phyloP scores from a whole-genome alignment of 2,329 filamentous ascomycete genomes.

The Aspergillus texensis region DNA sequence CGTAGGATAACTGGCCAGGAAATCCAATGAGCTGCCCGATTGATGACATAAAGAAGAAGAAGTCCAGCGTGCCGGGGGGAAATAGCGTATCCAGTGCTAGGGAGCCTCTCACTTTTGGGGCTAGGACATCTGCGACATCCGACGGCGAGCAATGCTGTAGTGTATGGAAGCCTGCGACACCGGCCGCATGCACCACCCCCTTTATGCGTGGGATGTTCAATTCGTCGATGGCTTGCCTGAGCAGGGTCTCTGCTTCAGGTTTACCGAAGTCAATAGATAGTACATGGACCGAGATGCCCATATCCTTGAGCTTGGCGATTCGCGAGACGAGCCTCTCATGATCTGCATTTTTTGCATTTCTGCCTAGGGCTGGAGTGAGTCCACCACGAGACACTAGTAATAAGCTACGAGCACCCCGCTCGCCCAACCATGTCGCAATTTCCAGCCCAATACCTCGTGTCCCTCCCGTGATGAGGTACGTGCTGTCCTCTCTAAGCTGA shows the following conservation, averaged over 20 bases:
- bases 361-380: neutral
- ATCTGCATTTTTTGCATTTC: neutral
- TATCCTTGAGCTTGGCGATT: too few species aligned
- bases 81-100: constrained; percentile 29
- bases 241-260: constrained; percentile 21
- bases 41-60: constrained; percentile 34
- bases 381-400: too few species aligned
- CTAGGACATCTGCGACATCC: constrained; percentile 30
- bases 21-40: constrained; percentile 36
- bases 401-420: too few species aligned
- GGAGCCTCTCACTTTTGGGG: constrained; percentile 34
- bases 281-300: constrained; percentile 23
- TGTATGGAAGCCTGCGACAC: constrained; percentile 42
- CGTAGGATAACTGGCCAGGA: constrained; percentile 35
- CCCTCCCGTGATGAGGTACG: too few species aligned
- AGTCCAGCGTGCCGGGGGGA: constrained; percentile 33
- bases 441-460: too few species aligned
- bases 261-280: constrained; percentile 41
- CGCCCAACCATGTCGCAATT: too few species aligned
- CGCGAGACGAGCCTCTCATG: too few species aligned
- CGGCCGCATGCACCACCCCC: constrained; percentile 48
- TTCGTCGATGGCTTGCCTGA: constrained; percentile 15
- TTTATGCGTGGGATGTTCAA: constrained; percentile 42
- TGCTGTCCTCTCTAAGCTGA: too few species aligned
- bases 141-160: constrained; percentile 33